These are phyloP conservation scores for Paratinospora sagittata DNA, from an alignment of 164 flowering plant species.

Conservation along the genomic window DNA sequence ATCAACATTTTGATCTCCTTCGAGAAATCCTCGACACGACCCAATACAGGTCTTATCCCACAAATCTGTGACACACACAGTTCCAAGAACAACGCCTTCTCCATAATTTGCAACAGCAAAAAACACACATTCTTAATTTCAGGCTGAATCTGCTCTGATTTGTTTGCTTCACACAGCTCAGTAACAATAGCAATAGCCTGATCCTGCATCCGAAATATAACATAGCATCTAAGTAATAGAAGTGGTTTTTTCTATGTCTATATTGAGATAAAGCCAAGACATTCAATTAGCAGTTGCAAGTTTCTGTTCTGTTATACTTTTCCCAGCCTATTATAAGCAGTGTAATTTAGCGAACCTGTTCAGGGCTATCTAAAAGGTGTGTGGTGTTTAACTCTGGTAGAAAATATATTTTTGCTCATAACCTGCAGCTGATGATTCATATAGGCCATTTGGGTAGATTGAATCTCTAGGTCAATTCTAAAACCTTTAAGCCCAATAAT, in stretches of 20 bases:
- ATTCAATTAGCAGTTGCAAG: neutral
- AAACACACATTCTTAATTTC: slow-evolving; percentile 45
- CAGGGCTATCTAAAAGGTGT: too few relatives aligned
- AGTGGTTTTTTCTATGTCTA: too few relatives aligned
- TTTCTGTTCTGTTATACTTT: too few relatives aligned
- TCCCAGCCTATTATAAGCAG: too few relatives aligned
- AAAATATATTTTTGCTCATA: too few relatives aligned
- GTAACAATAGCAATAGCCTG: slow-evolving; percentile 66
- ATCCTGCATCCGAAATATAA: slow-evolving; percentile 41
- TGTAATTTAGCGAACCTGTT: too few relatives aligned
- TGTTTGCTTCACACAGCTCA: slow-evolving; percentile 57
- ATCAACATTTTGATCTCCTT: slow-evolving; percentile 54
- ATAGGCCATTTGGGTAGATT: too few relatives aligned
- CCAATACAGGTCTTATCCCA: slow-evolving; percentile 76
- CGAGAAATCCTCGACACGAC: slow-evolving; percentile 81
- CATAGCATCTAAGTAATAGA: too few relatives aligned
- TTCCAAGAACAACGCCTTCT: slow-evolving; percentile 81
- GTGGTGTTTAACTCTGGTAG: too few relatives aligned
- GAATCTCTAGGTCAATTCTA: too few relatives aligned
- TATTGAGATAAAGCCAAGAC: too few relatives aligned
- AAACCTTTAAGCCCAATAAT: neutral
- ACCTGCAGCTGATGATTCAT: too few relatives aligned
- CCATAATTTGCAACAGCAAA: slow-evolving; percentile 62
- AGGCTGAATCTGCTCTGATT: slow-evolving; percentile 27
- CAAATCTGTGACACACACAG: slow-evolving; percentile 75